Evolutionary conservation across 1,139 yeast species (phyloP).

Genomic region (Suhomyces taliae): DNA sequence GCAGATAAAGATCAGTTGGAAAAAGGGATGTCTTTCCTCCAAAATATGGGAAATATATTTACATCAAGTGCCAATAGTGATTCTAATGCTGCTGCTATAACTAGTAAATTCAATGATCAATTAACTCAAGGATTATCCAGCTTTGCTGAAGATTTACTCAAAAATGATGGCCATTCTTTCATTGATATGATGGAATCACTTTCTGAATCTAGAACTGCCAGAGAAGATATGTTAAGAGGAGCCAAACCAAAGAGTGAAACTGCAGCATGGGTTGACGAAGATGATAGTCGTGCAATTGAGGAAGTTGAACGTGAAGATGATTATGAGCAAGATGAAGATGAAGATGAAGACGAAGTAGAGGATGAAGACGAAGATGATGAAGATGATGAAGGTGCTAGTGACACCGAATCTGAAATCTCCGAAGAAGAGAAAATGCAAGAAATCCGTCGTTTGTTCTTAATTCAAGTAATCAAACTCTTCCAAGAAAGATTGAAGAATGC

Average conservation of each 20-base stretch:
- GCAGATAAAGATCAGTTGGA: slow-evolving; percentile 31
- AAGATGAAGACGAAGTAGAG: slow-evolving; percentile 34
- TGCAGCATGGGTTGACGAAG: slow-evolving; percentile 27
- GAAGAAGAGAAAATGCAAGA: slow-evolving; percentile 73
- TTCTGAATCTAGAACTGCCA: slow-evolving; percentile 55
- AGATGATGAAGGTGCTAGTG: slow-evolving; percentile 27
- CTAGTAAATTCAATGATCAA: slow-evolving; percentile 19
- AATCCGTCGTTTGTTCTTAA: slow-evolving; percentile 72
- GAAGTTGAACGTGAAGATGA: slow-evolving; percentile 26
- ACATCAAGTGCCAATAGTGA: slow-evolving; percentile 7
- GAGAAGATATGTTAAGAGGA: slow-evolving; percentile 41
- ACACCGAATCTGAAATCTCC: slow-evolving; percentile 46
- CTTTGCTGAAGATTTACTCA: slow-evolving; percentile 75
- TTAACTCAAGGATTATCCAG: slow-evolving; percentile 46
- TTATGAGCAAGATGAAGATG: slow-evolving; percentile 26
- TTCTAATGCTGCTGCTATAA: slow-evolving; percentile 2
- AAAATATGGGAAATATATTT: slow-evolving; percentile 26
- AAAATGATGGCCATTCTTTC: slow-evolving; percentile 72
- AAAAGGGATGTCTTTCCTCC: slow-evolving; percentile 28
- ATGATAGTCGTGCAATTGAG: slow-evolving; percentile 18
- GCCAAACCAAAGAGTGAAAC: slow-evolving; percentile 8
- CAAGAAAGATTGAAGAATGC: slow-evolving; percentile 71
- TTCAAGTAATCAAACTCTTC: slow-evolving; percentile 71
- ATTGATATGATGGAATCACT: slow-evolving; percentile 76
- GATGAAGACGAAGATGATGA: slow-evolving; percentile 33